phyloP scores from a whole-genome alignment of 495 filamentous ascomycete genomes.

The Penicillium lividum region DNA sequence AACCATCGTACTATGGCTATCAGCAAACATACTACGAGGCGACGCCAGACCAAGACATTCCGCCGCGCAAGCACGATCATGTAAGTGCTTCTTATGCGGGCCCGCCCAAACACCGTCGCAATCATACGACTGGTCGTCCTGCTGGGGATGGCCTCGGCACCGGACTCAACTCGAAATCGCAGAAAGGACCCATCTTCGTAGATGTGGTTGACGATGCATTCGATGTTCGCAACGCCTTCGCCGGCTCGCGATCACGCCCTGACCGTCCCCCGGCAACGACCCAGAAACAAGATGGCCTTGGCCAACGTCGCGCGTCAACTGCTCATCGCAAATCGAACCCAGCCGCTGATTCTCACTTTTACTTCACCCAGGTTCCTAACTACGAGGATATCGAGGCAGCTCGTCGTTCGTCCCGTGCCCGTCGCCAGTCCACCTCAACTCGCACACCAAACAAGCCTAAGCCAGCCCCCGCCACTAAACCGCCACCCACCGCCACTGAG shows the following conservation, averaged over 20 bases:
- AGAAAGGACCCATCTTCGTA: slow-evolving; percentile 53
- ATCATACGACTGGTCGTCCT: slow-evolving; percentile 40
- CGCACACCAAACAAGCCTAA: slow-evolving; percentile 47
- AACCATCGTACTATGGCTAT: slow-evolving; percentile 44
- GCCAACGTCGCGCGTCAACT: slow-evolving; percentile 38
- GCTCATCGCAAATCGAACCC: slow-evolving; percentile 49
- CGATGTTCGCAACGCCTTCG: slow-evolving; percentile 39
- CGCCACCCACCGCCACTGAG: slow-evolving; percentile 74
- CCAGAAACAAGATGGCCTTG: slow-evolving; percentile 30
- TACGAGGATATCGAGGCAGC: slow-evolving; percentile 46
- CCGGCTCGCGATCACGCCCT: slow-evolving; percentile 28
- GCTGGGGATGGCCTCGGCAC: slow-evolving; percentile 44
- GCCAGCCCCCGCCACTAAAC: slow-evolving; percentile 44
- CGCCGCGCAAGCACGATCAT: slow-evolving; percentile 56
- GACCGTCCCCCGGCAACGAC: slow-evolving; percentile 29
- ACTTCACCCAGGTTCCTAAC: slow-evolving; percentile 50
- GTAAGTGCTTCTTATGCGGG: slow-evolving; percentile 58
- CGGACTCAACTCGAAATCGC: slow-evolving; percentile 42
- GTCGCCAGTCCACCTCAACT: slow-evolving; percentile 53
- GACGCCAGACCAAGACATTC: slow-evolving; percentile 49
- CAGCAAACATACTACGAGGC: slow-evolving; percentile 43
- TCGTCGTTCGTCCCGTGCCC: slow-evolving; percentile 41
- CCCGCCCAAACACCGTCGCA: slow-evolving; percentile 39
- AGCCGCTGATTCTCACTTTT: slow-evolving; percentile 56
- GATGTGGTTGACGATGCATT: slow-evolving; percentile 58